Conservation (phyloP, 257 asterid genomes). For the Apocynum venetum region DNA sequence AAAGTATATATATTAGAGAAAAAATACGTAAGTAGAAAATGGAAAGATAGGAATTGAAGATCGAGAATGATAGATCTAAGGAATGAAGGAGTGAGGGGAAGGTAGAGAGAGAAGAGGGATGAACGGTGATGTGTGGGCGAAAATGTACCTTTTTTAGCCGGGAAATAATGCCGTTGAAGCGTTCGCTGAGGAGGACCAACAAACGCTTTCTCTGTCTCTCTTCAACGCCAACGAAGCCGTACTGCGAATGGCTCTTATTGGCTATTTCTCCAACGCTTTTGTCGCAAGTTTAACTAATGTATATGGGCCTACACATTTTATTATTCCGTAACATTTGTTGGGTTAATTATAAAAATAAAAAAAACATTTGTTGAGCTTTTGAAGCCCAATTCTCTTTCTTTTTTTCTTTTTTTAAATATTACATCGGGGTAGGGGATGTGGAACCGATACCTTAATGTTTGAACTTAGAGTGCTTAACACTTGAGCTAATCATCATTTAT, state of each 20-base stretch:
- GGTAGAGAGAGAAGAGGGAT: background rate
- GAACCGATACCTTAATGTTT: no score
- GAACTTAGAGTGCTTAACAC: no score
- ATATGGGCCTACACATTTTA: background rate
- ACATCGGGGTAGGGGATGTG: no score
- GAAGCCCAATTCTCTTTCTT: background rate
- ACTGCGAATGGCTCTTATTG: conserved; percentile 16
- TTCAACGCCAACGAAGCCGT: conserved; percentile 22
- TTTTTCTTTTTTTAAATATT: background rate
- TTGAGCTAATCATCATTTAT: no score
- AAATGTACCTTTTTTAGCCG: conserved; percentile 24
- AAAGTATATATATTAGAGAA: background rate
- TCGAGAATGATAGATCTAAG: conserved; percentile 15
- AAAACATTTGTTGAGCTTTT: no score
- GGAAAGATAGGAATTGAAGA: conserved; percentile 14
- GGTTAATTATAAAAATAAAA: no score
- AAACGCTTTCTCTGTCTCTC: conserved; percentile 1
- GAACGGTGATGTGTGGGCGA: background rate
- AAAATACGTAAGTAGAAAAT: conserved; percentile 3
- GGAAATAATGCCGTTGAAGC: conserved; percentile 47
- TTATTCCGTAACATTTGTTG: background rate
- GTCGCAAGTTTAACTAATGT: conserved; percentile 11
- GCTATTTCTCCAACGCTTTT: conserved; percentile 18
- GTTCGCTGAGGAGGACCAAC: conserved; percentile 30
- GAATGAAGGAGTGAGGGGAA: background rate